Conservation (phyloP, 768 basidiomycete genomes). For the Hydnomerulius pinastri region DNA sequence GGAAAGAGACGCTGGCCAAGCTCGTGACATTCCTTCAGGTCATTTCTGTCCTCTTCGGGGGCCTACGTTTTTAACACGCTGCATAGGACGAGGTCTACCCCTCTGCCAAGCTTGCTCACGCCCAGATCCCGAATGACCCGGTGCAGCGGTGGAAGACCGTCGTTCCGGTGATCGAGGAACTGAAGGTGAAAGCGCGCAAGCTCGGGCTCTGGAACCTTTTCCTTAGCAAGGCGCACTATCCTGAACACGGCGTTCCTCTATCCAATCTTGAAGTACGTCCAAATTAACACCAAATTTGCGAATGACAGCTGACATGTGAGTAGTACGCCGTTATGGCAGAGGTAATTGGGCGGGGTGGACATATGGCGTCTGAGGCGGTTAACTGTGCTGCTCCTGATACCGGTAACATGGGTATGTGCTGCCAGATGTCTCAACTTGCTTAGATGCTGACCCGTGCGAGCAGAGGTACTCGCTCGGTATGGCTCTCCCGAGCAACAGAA, state of each 20-base stretch:
- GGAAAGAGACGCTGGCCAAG: slow-evolving; percentile 82
- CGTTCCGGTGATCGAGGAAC: slow-evolving; percentile 76
- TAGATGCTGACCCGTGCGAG: slow-evolving; percentile 1
- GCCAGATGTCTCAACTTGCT: neutral
- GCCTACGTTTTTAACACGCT: neutral
- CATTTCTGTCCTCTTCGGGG: slow-evolving; percentile 11
- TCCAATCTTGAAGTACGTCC: slow-evolving; percentile 84
- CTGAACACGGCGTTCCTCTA: slow-evolving; percentile 84
- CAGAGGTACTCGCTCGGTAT: slow-evolving; percentile 96
- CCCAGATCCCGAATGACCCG: slow-evolving; percentile 78
- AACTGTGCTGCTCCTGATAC: slow-evolving; percentile 98
- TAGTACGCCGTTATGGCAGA: slow-evolving; percentile 99
- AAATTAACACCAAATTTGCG: neutral
- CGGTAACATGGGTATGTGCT: slow-evolving; percentile 89
- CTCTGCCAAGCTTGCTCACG: slow-evolving; percentile 71
- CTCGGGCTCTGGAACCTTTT: slow-evolving; percentile 97
- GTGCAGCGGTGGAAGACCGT: slow-evolving; percentile 81
- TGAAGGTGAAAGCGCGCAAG: slow-evolving; percentile 86
- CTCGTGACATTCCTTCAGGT: slow-evolving; percentile 87
- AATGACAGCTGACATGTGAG: neutral
- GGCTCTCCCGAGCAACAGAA: slow-evolving; percentile 90
- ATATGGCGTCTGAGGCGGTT: slow-evolving; percentile 80
- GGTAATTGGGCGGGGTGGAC: slow-evolving; percentile 81
- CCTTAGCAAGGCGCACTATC: slow-evolving; percentile 92
- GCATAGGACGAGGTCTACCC: slow-evolving; percentile 86